Evolutionary conservation across 1,139 yeast genomes (phyloP).

Genomic region (Diutina mesorugosa): DNA sequence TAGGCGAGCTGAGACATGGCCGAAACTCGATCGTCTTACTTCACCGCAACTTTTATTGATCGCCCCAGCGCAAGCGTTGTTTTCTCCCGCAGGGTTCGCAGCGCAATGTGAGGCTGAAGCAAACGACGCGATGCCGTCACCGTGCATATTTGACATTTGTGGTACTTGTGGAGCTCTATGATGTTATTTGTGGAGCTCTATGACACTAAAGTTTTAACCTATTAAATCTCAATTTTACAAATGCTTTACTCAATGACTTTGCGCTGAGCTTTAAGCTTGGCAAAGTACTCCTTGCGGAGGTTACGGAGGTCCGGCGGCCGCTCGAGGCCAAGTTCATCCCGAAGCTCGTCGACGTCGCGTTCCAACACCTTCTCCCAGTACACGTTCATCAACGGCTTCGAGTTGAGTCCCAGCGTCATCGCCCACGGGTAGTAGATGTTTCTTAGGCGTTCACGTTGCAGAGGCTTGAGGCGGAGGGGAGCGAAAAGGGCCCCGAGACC

Average conservation of each 20-base stretch:
- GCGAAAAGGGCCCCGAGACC: constrained; percentile 85
- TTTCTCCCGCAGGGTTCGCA: neutral
- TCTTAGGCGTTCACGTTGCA: constrained; percentile 42
- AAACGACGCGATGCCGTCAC: neutral
- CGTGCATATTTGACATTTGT: neutral
- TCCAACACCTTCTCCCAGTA: constrained; percentile 87
- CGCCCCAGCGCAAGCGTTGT: neutral
- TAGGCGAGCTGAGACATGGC: constrained; percentile 15
- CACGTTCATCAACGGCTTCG: constrained; percentile 72
- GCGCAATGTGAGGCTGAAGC: neutral
- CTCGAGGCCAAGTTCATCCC: constrained; percentile 61
- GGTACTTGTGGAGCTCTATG: neutral
- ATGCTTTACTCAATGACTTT: neutral
- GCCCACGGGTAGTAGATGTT: constrained; percentile 88
- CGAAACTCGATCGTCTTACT: neutral
- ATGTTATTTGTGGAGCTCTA: neutral
- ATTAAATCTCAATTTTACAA: neutral
- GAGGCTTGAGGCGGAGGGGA: constrained; percentile 47
- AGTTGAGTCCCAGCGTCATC: constrained; percentile 53
- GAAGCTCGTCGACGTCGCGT: constrained; percentile 57
- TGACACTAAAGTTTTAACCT: neutral
- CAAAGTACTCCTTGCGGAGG: constrained; percentile 35
- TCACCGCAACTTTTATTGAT: neutral
- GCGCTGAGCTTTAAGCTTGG: constrained; percentile 12
- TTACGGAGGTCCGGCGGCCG: constrained; percentile 67